Percentiles rank a stretch among this genome's conserved stretches.
Conservation (phyloP, 495 filamentous ascomycete genomes). For the Aspergillus cristatus region DNA sequence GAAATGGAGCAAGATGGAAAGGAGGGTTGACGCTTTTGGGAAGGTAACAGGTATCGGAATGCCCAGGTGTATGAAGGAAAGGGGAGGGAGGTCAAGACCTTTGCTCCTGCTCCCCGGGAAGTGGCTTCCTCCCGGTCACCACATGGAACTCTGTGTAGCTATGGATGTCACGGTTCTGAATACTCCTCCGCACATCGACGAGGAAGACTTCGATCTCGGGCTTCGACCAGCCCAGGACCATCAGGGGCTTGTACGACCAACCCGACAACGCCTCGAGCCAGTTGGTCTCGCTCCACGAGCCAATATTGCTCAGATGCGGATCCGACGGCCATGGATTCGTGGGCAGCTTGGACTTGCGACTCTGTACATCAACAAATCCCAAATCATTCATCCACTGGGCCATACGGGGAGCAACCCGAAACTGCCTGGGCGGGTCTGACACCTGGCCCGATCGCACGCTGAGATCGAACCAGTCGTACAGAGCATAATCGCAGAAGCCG, state of each 20-base stretch:
- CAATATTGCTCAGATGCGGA: conserved; percentile 38
- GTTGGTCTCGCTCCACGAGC: conserved; percentile 33
- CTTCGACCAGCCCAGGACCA: conserved; percentile 37
- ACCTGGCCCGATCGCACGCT: conserved; percentile 37
- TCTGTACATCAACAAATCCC: conserved; percentile 55
- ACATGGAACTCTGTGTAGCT: conserved; percentile 45
- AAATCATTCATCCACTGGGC: conserved; percentile 48
- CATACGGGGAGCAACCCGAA: conserved; percentile 41
- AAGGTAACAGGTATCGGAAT: background rate
- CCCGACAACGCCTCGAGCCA: conserved; percentile 35
- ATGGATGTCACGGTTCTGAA: conserved; percentile 46
- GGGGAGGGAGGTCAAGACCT: too few species aligned
- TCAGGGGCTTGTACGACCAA: conserved; percentile 39
- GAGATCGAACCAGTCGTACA: conserved; percentile 44
- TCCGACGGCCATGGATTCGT: conserved; percentile 53
- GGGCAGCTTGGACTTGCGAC: conserved; percentile 47
- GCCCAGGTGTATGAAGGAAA: too few species aligned
- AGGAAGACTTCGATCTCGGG: conserved; percentile 49
- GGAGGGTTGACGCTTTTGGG: background rate
- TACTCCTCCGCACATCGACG: conserved; percentile 46
- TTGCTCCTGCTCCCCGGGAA: conserved; percentile 11
- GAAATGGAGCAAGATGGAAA: conserved; percentile 1
- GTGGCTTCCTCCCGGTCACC: conserved; percentile 48
- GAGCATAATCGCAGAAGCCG: conserved; percentile 30
- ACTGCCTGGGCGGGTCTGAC: conserved; percentile 41